Conservation (phyloP, 371 early-diverging fungal genomes). For the Mortierella sp. region DNA sequence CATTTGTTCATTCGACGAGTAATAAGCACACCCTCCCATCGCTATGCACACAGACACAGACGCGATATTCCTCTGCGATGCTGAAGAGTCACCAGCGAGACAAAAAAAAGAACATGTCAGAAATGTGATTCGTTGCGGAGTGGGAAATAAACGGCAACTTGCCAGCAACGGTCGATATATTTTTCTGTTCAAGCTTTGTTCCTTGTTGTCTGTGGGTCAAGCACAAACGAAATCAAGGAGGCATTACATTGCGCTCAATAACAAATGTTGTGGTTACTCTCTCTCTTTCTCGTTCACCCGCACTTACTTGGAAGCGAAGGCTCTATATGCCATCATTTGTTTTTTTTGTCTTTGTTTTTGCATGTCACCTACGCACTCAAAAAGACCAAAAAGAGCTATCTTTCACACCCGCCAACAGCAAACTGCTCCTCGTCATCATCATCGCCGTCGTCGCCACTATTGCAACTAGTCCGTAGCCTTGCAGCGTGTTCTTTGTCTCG, state of each 20-base stretch:
- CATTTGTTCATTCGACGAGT: too few species aligned
- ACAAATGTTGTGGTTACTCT: background rate
- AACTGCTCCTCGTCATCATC: background rate
- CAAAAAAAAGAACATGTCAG: background rate
- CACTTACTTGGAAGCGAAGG: too few species aligned
- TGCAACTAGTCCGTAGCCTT: background rate
- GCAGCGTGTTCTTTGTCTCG: background rate
- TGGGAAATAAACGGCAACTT: background rate
- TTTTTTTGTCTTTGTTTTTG: too few species aligned
- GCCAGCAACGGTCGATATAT: background rate
- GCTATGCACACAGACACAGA: too few species aligned
- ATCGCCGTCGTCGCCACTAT: background rate
- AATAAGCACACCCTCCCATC: too few species aligned
- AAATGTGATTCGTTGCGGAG: constrained; percentile 1
- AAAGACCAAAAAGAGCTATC: too few species aligned
- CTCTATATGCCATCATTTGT: too few species aligned
- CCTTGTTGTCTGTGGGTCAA: constrained; percentile 5
- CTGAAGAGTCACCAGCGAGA: background rate
- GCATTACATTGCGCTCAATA: background rate
- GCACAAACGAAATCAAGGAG: background rate
- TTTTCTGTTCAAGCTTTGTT: background rate
- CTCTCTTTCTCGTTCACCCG: too few species aligned
- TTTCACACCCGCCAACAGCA: background rate
- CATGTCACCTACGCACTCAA: too few species aligned
- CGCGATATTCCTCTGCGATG: background rate